Conservation (phyloP, 768 basidiomycete genomes). For the Leccinum subgranulosum region DNA sequence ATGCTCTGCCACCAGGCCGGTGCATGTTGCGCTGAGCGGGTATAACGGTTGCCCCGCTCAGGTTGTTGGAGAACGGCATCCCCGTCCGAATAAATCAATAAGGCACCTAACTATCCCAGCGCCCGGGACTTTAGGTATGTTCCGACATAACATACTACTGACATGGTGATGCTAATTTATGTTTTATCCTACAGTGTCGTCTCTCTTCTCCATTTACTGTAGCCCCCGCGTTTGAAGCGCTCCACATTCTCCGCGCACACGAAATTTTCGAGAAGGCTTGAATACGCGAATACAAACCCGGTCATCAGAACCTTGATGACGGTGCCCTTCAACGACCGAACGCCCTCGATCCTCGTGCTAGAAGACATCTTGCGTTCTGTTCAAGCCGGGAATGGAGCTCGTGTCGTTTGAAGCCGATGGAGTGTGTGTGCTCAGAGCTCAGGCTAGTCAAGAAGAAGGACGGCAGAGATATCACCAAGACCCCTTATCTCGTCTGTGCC, state of each 20-base stretch:
- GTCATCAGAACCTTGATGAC: slow-evolving; percentile 9
- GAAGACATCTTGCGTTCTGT: slow-evolving; percentile 27
- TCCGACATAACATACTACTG: neutral
- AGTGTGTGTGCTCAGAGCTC: slow-evolving; percentile 32
- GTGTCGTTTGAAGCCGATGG: slow-evolving; percentile 36
- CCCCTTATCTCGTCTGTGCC: slow-evolving; percentile 39
- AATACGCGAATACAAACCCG: slow-evolving; percentile 33
- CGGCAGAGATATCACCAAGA: slow-evolving; percentile 25
- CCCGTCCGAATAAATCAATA: slow-evolving; percentile 51
- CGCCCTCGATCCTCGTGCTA: slow-evolving; percentile 12
- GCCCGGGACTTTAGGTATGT: slow-evolving; percentile 37
- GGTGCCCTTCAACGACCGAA: slow-evolving; percentile 11
- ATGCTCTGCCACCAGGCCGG: slow-evolving; percentile 17
- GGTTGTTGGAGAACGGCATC: slow-evolving; percentile 40
- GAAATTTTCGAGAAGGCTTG: slow-evolving; percentile 34
- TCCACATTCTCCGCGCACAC: slow-evolving; percentile 38
- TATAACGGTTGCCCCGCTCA: slow-evolving; percentile 28
- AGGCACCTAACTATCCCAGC: slow-evolving; percentile 36
- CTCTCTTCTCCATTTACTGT: neutral
- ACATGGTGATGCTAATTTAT: too few relatives aligned
- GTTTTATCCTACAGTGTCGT: too few relatives aligned
- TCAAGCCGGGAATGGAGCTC: slow-evolving; percentile 47
- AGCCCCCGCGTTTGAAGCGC: slow-evolving; percentile 40
- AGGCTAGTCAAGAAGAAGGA: slow-evolving; percentile 16
- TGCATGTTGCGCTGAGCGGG: slow-evolving; percentile 26